Base-by-base conservation (phyloP, 495 filamentous ascomycete species). In the Trichoderma orchidacearum region DNA sequence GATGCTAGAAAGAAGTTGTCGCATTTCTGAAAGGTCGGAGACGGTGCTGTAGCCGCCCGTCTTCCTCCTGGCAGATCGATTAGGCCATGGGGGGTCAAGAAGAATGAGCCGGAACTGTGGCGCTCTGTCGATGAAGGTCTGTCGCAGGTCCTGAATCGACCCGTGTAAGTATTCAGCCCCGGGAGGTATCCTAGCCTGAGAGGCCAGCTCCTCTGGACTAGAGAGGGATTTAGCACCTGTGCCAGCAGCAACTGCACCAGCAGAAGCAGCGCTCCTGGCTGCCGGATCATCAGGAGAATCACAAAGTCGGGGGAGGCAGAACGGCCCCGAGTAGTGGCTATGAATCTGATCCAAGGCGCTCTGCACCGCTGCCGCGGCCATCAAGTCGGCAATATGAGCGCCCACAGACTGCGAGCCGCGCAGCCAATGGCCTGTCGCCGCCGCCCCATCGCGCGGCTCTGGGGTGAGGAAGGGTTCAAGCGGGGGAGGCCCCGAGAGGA, bases 81-180 rank as follows among this genome's bases (percentile, higher is more conserved):
- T 96, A 2, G 89, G 85, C 92, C 92, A 98, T 3, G 93, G 93
- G 18, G 93, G 93, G 65, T 97, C 93, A 7, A 97, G 77, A 25
- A 96, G 68, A 50, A 96, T 79, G 34, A 96, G 72, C 64, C 92
- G 76, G 70, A 96, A 95, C 54, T 72, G 69, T 25, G 71, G 72
- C 13, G 71, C 66, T 15, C 58, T 29, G 29, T 58, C 52, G 3
- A 68, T 56, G 57, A 79, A 72, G 2, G 38, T 34, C 5, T 58
- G 34, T 2, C 67, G 61, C 30, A 62, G 64, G 7, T 64, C 61
- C n/a, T 64, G 55, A 57, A 79, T 68, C 35, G 66, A 71, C 52
- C 74, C 74, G n/a, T 57, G 60, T 27, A 81, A 71, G 53, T 71
- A 64, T 27, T 48, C 21, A 23, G 21, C 41, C 41, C 41, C 41